Percentiles rank a stretch among this genome's conserved stretches.
These are phyloP conservation scores for Hydrangea macrophylla DNA, from an alignment of 148 eudicot species.

Conservation along the genomic window DNA sequence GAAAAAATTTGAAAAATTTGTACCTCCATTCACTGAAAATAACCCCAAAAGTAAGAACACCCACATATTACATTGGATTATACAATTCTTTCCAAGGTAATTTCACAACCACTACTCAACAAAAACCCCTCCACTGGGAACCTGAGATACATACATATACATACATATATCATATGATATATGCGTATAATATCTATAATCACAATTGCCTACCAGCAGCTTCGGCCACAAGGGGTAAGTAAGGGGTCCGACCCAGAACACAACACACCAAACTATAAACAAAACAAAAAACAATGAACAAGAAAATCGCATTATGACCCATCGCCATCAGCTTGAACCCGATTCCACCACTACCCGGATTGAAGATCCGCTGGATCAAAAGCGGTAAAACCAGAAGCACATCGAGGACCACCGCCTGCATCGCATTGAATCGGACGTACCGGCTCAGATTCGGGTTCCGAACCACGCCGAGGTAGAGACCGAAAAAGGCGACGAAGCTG, in stretches of 20 bases:
- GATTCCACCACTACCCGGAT: slow-evolving; percentile 57
- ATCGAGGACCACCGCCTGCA: slow-evolving; percentile 86
- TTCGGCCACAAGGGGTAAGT: slow-evolving; percentile 88
- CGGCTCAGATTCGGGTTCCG: slow-evolving; percentile 51
- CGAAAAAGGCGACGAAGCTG: slow-evolving; percentile 70
- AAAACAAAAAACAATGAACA: slow-evolving; percentile 52
- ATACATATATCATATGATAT: not conserved
- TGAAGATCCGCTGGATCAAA: slow-evolving; percentile 50
- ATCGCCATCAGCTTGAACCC: slow-evolving; percentile 59
- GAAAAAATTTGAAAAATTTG: too few relatives aligned
- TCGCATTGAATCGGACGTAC: slow-evolving; percentile 68
- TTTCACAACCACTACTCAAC: too few relatives aligned
- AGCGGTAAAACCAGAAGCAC: slow-evolving; percentile 66
- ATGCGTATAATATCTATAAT: not conserved
- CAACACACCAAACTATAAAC: slow-evolving; percentile 51
- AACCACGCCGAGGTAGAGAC: slow-evolving; percentile 63
- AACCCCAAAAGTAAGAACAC: too few relatives aligned
- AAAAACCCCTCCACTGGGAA: not conserved
- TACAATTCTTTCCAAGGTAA: too few relatives aligned
- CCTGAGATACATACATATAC: too few relatives aligned
- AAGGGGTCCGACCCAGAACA: slow-evolving; percentile 75
- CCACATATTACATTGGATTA: too few relatives aligned
- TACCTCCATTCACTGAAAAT: too few relatives aligned
- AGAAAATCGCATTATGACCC: slow-evolving; percentile 57
- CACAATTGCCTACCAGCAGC: slow-evolving; percentile 82